Base-by-base conservation (phyloP, 495 filamentous ascomycete species). In the Sordaria brevicollis region DNA sequence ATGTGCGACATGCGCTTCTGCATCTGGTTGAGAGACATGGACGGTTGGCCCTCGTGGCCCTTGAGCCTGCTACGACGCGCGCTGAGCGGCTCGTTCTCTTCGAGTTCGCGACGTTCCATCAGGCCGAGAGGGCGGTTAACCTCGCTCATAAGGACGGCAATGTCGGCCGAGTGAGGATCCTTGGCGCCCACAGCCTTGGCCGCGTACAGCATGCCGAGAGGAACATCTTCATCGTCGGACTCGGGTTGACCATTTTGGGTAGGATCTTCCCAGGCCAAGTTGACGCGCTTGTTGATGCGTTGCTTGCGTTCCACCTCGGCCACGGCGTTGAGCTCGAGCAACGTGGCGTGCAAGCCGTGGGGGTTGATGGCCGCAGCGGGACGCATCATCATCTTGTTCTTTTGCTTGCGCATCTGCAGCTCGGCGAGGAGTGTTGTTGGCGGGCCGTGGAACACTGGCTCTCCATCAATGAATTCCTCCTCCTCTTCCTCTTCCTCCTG, bases 351-450 rank as follows among this genome's bases (percentile, higher is more conserved):
- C 81, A 96, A 87, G 5, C 93, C 93, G 49, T 90, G 87, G 10
- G 91, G 89, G 72, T 87, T 90, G 1, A 86, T 84, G 37, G 84
- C 87, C 33, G 88, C 82, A 5, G 87, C 86, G 3, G 91, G 91
- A 11, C 89, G 87, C 39, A 86, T 93, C 57, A 95, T 88, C 65
- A 86, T 83, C 77, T 92, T 91, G 73, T 93, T 88, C 71, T 94
- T 91, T 39, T 89, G 87, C 76, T 98, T 98, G 34, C 95, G 89
- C 65, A 95, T 81, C 78, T 97, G 91, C 19, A 99, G 83, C 76
- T 99, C 95, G 3, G 96, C 96, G 25, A 99, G 86, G 0, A 99
- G 85, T 1, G 95, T 99, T 4, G 91, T 96, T 5, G 95, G 95
- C 21, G 88, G 85, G 0, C 91, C 92, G 49, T 88, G 81, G 68